Conservation (phyloP, 2,329 filamentous ascomycete species). For the Hymenoscyphus linearis region DNA sequence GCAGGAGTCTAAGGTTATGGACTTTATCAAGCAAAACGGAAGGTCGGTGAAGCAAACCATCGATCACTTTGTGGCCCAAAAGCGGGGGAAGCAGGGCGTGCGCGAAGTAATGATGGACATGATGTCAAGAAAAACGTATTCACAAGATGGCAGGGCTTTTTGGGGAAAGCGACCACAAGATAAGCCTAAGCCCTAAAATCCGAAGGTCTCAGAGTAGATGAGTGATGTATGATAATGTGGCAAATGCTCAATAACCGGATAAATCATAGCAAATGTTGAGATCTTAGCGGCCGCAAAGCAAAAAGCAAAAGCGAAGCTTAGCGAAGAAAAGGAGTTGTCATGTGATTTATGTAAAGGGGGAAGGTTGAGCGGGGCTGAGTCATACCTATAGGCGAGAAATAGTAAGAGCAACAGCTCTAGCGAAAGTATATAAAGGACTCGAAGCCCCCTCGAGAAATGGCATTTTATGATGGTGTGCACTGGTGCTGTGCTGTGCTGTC, state of each 20-base stretch:
- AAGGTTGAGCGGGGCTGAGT: slow-evolving; percentile 21
- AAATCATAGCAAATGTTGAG: slow-evolving; percentile 9
- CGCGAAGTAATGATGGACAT: slow-evolving; percentile 65
- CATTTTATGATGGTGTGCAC: slow-evolving; percentile 6
- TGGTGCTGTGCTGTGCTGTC: slow-evolving; percentile 23
- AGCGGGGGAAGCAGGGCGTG: slow-evolving; percentile 63
- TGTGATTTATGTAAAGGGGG: slow-evolving; percentile 20
- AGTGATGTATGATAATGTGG: slow-evolving; percentile 13
- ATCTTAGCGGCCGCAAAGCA: slow-evolving; percentile 20
- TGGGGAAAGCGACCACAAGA: slow-evolving; percentile 17
- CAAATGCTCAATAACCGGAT: slow-evolving; percentile 11
- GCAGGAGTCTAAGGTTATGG: slow-evolving; percentile 56
- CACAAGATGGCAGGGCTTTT: slow-evolving; percentile 35
- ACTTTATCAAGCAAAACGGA: slow-evolving; percentile 37
- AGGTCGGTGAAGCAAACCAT: slow-evolving; percentile 54
- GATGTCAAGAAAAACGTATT: slow-evolving; percentile 55
- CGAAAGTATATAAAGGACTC: slow-evolving; percentile 26
- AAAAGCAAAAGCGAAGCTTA: slow-evolving; percentile 13
- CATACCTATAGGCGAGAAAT: slow-evolving; percentile 21
- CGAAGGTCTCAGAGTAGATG: slow-evolving; percentile 6
- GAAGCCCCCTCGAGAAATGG: slow-evolving; percentile 14
- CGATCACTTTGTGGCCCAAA: slow-evolving; percentile 53
- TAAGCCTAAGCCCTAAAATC: neutral
- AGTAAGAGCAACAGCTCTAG: slow-evolving; percentile 12
- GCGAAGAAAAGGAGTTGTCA: slow-evolving; percentile 18